Evolutionary conservation across 1,139 yeast genomes (phyloP).

Genomic region (Debaryomyces singareniensis): DNA sequence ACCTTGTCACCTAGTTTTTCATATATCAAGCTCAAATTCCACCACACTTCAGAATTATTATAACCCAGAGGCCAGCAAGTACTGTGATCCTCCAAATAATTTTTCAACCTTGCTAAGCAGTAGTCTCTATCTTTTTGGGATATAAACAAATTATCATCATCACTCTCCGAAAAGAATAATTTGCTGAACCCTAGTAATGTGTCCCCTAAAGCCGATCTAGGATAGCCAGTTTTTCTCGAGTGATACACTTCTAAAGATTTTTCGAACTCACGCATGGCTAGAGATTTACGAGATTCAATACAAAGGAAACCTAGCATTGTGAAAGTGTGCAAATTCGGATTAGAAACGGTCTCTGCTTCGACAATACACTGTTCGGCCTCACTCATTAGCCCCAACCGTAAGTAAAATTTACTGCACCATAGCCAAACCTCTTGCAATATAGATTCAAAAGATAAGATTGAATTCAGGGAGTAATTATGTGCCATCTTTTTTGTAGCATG

Average conservation of each 20-base stretch:
- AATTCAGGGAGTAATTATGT: slow-evolving; percentile 1
- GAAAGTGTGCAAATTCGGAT: slow-evolving; percentile 48
- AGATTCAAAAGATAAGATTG: slow-evolving; percentile 16
- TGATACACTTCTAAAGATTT: slow-evolving; percentile 47
- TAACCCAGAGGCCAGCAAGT: slow-evolving; percentile 49
- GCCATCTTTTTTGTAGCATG: neutral
- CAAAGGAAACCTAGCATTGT: slow-evolving; percentile 50
- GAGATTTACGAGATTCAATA: slow-evolving; percentile 29
- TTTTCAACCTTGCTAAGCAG: slow-evolving; percentile 59
- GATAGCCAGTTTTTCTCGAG: slow-evolving; percentile 13
- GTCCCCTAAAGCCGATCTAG: slow-evolving; percentile 39
- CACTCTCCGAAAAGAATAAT: slow-evolving; percentile 35
- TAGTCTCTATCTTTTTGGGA: slow-evolving; percentile 52
- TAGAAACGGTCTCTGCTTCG: slow-evolving; percentile 57
- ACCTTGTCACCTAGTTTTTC: slow-evolving; percentile 54
- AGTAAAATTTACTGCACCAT: slow-evolving; percentile 63
- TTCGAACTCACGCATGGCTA: slow-evolving; percentile 65
- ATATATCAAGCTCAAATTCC: slow-evolving; percentile 58
- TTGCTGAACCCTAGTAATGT: slow-evolving; percentile 66
- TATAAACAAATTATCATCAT: slow-evolving; percentile 28
- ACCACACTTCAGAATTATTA: slow-evolving; percentile 67
- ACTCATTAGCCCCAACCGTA: slow-evolving; percentile 44
- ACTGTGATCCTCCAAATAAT: slow-evolving; percentile 48
- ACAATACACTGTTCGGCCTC: slow-evolving; percentile 71
- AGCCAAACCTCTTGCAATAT: slow-evolving; percentile 67